Conservation (phyloP, 495 filamentous ascomycete genomes). For the Neurospora sp. region DNA sequence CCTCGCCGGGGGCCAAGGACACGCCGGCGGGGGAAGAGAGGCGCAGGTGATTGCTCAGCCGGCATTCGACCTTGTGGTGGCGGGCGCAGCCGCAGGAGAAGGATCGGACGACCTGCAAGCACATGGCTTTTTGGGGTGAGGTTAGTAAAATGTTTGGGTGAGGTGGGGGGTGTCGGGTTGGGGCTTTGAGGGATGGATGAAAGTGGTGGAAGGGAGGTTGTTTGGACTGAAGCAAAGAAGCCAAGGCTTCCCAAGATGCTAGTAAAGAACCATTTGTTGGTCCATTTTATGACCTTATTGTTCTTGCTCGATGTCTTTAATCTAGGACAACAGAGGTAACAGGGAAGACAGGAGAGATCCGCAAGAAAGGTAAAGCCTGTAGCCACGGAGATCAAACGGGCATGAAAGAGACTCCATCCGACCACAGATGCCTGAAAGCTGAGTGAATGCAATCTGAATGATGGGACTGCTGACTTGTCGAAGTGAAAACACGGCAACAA, state of each 20-base stretch:
- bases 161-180: background rate
- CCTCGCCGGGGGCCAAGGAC: background rate
- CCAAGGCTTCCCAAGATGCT: no score
- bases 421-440: no score
- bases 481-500: no score
- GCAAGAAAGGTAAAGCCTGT: no score
- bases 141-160: background rate
- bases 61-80: background rate
- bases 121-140: background rate
- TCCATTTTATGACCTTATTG: no score
- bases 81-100: background rate
- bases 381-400: no score
- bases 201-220: no score
- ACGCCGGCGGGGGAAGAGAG: background rate
- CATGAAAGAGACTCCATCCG: no score
- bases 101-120: background rate
- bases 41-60: background rate
- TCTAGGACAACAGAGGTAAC: background rate
- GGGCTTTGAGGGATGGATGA: background rate
- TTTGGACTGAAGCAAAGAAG: no score
- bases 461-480: no score
- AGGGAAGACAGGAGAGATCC: background rate
- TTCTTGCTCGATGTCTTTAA: background rate
- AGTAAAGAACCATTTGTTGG: no score
- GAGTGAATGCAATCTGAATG: no score